Evolutionary conservation across 108 stramenopile genomes (phyloP).

Genomic region (Asterionellopsis glacialis): DNA sequence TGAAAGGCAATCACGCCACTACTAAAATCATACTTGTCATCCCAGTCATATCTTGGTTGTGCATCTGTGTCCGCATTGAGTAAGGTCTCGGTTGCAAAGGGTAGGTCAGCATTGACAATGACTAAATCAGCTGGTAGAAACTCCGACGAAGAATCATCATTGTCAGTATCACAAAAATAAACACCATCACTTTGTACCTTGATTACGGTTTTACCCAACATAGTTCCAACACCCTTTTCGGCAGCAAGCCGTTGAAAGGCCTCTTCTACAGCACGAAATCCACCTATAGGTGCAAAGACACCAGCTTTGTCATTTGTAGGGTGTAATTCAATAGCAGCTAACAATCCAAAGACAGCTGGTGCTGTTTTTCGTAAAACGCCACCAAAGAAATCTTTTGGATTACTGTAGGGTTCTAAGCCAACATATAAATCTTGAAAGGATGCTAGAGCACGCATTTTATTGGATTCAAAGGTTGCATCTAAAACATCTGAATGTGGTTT

Average conservation of each 20-base stretch:
- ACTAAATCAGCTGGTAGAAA: constrained; percentile 76
- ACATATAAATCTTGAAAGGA: constrained; percentile 94
- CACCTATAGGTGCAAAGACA: constrained; percentile 83
- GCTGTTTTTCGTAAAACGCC: constrained; percentile 74
- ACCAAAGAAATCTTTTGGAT: constrained; percentile 37
- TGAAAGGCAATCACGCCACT: constrained; percentile 88
- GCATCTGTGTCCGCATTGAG: constrained; percentile 15
- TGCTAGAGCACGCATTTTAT: constrained; percentile 70
- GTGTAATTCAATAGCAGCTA: constrained; percentile 88
- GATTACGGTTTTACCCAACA: constrained; percentile 51
- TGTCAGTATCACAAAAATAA: constrained; percentile 10
- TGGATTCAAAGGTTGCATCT: constrained; percentile 51
- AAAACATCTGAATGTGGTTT: constrained; percentile 75
- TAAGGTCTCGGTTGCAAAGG: constrained; percentile 69
- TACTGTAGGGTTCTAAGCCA: constrained; percentile 76
- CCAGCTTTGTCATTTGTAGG: constrained; percentile 63
- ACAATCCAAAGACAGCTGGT: constrained; percentile 87
- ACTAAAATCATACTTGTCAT: constrained; percentile 64
- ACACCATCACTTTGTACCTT: constrained; percentile 52
- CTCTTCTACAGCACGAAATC: constrained; percentile 67
- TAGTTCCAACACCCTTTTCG: constrained; percentile 52
- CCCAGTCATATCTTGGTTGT: constrained; percentile 60
- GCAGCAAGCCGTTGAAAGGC: constrained; percentile 47
- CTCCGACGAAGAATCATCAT: constrained; percentile 3
- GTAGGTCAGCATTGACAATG: constrained; percentile 87